A percentile compares a stretch with the other conserved stretches of the same genome.
Conservation (phyloP, 495 filamentous ascomycete species). For the Rhizodiscina lignyota region DNA sequence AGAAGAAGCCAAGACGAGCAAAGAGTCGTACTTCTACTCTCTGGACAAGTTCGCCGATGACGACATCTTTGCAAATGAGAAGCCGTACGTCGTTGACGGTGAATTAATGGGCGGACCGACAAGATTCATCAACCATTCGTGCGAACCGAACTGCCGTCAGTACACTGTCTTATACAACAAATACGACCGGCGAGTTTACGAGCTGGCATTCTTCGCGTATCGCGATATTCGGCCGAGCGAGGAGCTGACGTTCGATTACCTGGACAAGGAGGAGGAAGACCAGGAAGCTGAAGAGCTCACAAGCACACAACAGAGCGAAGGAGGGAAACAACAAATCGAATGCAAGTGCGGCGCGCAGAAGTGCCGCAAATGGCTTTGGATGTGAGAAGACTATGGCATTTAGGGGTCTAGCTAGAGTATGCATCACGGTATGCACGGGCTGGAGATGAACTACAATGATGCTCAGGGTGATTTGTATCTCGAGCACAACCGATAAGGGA, state of each 20-base stretch:
- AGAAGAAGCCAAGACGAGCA: conserved; percentile 25
- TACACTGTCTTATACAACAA: conserved; percentile 70
- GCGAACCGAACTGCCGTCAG: conserved; percentile 59
- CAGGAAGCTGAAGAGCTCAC: conserved; percentile 21
- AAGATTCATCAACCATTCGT: conserved; percentile 53
- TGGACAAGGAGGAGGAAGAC: conserved; percentile 42
- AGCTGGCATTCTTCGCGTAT: conserved; percentile 73
- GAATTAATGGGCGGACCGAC: conserved; percentile 38
- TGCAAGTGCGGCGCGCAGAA: conserved; percentile 13
- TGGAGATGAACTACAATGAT: too few species aligned
- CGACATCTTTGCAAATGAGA: conserved; percentile 10
- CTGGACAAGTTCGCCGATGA: conserved; percentile 60
- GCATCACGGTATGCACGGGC: too few species aligned
- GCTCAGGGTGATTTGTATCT: too few species aligned
- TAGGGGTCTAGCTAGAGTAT: too few species aligned
- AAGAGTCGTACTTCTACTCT: conserved; percentile 63
- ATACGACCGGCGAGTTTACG: conserved; percentile 58
- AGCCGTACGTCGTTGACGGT: conserved; percentile 40
- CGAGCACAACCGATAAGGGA: too few species aligned
- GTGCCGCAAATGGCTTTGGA: conserved; percentile 15
- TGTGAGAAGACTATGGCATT: conserved; percentile 1
- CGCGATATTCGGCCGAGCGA: conserved; percentile 47
- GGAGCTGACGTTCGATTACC: conserved; percentile 75
- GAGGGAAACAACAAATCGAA: too few species aligned
- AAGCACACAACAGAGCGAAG: conserved; percentile 7